A percentile compares a stretch with the other conserved stretches of the same genome.
Evolutionary conservation across 2,329 filamentous ascomycete genomes (phyloP).

Genomic region (Blastomyces silverae): DNA sequence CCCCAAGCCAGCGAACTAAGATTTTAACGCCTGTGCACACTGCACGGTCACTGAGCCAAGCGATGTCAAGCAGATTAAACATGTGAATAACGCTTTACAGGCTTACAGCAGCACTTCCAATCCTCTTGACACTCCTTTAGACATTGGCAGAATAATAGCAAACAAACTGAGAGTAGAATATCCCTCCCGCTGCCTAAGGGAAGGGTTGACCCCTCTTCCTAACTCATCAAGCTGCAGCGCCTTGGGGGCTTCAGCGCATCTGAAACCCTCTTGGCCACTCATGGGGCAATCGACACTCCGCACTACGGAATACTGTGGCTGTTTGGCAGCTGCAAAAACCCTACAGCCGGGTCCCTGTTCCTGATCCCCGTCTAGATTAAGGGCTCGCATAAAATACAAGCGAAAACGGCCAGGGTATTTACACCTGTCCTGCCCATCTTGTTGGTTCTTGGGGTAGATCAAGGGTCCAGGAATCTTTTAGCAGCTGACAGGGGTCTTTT

Average conservation of each 20-base stretch:
- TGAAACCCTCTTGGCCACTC: neutral
- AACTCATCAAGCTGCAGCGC: neutral
- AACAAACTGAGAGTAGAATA: neutral
- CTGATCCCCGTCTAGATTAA: neutral
- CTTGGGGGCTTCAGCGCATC: neutral
- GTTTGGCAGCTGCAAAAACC: too few relatives aligned
- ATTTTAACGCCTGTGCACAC: neutral
- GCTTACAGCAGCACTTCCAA: neutral
- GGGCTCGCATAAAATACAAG: neutral
- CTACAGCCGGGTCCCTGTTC: neutral
- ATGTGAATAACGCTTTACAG: neutral
- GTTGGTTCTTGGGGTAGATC: conserved; percentile 4
- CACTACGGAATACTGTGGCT: too few relatives aligned
- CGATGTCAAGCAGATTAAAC: neutral
- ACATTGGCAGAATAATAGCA: neutral
- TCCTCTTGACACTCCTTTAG: neutral
- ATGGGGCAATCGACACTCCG: too few relatives aligned
- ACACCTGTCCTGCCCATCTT: neutral
- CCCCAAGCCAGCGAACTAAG: neutral
- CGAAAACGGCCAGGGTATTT: neutral
- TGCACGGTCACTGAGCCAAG: neutral
- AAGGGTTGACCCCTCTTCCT: neutral
- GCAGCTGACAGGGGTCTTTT: neutral
- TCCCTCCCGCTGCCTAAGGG: neutral
- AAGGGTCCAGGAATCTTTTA: neutral